Percentiles rank a stretch among this genome's conserved stretches.
Conservation (phyloP, 2,329 filamentous ascomycete species). For the Trichoderma cornu-damae region DNA sequence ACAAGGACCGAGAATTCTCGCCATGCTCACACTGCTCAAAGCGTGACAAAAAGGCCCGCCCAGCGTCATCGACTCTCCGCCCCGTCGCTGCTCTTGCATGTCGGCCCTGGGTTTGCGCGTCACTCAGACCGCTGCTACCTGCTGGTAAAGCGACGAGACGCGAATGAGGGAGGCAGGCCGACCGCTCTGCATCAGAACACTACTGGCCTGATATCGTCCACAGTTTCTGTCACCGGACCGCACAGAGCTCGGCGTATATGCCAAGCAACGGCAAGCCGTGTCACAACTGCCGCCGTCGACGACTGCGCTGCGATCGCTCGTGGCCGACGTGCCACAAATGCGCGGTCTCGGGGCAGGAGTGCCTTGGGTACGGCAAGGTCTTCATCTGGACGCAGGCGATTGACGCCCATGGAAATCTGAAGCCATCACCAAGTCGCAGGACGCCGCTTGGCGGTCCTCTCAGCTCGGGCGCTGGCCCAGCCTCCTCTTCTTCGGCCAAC, state of each 20-base stretch:
- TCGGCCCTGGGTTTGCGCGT: constrained; percentile 16
- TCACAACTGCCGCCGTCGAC: constrained; percentile 21
- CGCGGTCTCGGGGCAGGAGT: constrained; percentile 48
- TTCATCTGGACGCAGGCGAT: constrained; percentile 55
- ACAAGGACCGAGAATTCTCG: constrained; percentile 4
- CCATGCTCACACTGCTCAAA: constrained; percentile 16
- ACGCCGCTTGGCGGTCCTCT: constrained; percentile 16
- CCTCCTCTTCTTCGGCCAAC: constrained; percentile 4
- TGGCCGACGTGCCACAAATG: constrained; percentile 57
- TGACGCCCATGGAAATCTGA: constrained; percentile 45
- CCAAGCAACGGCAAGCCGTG: constrained; percentile 23
- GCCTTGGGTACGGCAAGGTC: constrained; percentile 57
- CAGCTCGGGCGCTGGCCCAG: constrained; percentile 8
- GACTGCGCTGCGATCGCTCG: constrained; percentile 58
- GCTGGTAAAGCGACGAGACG: constrained; percentile 10
- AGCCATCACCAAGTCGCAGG: constrained; percentile 28
- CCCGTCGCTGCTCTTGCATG: constrained; percentile 1
- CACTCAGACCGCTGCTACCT: constrained; percentile 11
- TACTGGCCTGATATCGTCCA: not conserved
- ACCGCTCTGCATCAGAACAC: not conserved
- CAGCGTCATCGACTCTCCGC: constrained; percentile 14
- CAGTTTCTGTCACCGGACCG: constrained; percentile 4
- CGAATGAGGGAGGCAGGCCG: constrained; percentile 1
- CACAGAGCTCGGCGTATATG: constrained; percentile 30
- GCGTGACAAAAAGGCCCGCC: constrained; percentile 13